Conservation (phyloP, 2,329 filamentous ascomycete species). For the Aspergillus tamarii region DNA sequence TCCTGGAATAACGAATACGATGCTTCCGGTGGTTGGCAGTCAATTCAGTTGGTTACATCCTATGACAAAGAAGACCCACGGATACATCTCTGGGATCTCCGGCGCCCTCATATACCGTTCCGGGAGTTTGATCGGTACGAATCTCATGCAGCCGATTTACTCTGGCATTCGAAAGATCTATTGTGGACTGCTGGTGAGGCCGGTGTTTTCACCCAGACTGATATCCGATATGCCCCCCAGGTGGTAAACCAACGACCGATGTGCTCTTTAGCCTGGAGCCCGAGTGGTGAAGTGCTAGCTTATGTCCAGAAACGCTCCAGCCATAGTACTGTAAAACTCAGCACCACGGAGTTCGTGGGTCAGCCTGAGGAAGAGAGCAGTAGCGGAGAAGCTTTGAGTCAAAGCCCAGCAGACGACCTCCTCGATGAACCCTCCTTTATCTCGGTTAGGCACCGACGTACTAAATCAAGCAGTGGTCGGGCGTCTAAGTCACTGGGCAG, state of each 20-base stretch:
- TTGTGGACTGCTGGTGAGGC: slow-evolving; percentile 67
- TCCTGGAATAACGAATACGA: slow-evolving; percentile 58
- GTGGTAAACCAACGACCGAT: slow-evolving; percentile 61
- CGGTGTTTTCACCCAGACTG: slow-evolving; percentile 65
- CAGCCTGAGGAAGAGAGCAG: slow-evolving; percentile 46
- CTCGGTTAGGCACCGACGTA: slow-evolving; percentile 51
- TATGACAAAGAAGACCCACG: slow-evolving; percentile 65
- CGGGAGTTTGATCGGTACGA: slow-evolving; percentile 62
- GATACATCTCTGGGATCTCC: slow-evolving; percentile 67
- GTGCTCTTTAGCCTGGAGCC: slow-evolving; percentile 61
- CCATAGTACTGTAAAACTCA: slow-evolving; percentile 45
- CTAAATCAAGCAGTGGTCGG: slow-evolving; percentile 50
- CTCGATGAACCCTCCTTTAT: slow-evolving; percentile 60
- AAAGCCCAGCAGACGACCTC: slow-evolving; percentile 60
- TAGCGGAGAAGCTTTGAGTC: slow-evolving; percentile 52
- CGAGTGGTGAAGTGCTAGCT: slow-evolving; percentile 59
- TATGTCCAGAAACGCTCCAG: slow-evolving; percentile 57
- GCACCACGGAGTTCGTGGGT: slow-evolving; percentile 45
- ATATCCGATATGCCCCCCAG: slow-evolving; percentile 62
- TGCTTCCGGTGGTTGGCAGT: slow-evolving; percentile 59
- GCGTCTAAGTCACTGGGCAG: slow-evolving; percentile 57
- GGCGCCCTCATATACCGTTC: slow-evolving; percentile 64
- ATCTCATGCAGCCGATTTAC: slow-evolving; percentile 60
- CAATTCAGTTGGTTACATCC: slow-evolving; percentile 64
- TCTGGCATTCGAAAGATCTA: slow-evolving; percentile 67